These are phyloP conservation scores for Thoreauomyces humboldtii DNA, from an alignment of 192 early-diverging fungal species.

Conservation along the genomic window DNA sequence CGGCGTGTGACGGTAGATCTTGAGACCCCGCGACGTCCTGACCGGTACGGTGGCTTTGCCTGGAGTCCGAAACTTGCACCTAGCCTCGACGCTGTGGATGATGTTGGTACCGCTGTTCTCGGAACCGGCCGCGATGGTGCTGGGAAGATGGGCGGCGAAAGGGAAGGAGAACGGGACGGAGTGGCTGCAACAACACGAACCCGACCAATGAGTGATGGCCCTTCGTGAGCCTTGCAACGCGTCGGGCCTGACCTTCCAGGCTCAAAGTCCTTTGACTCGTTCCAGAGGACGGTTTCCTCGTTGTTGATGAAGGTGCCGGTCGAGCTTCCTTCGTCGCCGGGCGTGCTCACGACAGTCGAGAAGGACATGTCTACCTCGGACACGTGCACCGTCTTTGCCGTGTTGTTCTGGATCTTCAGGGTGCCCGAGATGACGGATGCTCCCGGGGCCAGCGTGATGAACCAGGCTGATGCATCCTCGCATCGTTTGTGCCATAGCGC, in stretches of 20 bases:
- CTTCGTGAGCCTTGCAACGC: too few relatives aligned
- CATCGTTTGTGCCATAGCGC: not conserved
- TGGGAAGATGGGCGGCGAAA: not conserved
- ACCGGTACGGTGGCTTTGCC: not conserved
- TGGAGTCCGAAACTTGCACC: not conserved
- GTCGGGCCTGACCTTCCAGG: not conserved
- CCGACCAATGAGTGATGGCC: too few relatives aligned
- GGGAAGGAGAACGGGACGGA: not conserved
- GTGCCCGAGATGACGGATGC: not conserved
- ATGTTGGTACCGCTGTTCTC: not conserved
- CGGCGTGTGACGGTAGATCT: not conserved
- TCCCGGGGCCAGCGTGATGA: not conserved
- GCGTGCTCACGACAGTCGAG: not conserved
- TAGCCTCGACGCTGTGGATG: not conserved
- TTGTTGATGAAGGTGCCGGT: not conserved
- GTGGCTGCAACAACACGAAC: not conserved
- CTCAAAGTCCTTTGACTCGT: not conserved
- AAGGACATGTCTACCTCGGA: not conserved
- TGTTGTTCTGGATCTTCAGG: not conserved
- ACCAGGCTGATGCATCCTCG: not conserved
- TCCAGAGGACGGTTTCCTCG: not conserved
- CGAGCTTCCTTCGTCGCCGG: not conserved
- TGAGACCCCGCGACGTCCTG: not conserved
- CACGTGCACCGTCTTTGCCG: not conserved
- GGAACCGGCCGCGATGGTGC: not conserved